These are phyloP conservation scores for Spizellomyces punctatus DNA, from an alignment of 192 early-diverging fungal species.

Conservation along the genomic window DNA sequence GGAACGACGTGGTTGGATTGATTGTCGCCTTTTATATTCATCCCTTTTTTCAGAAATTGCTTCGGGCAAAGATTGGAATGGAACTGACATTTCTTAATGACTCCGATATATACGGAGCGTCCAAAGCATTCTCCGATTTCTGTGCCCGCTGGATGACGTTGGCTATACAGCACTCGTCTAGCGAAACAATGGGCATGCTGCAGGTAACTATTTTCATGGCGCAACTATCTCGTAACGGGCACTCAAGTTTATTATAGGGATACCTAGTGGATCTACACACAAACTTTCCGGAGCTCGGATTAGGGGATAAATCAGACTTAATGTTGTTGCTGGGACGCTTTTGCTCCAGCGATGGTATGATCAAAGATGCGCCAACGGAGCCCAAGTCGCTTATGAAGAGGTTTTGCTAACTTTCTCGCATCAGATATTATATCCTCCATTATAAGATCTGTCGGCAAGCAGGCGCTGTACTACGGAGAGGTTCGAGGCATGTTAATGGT, in stretches of 20 bases:
- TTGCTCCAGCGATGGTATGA: constrained; percentile 40
- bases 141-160: constrained; percentile 37
- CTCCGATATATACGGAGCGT: constrained; percentile 34
- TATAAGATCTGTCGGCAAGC: constrained; percentile 40
- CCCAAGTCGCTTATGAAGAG: no score
- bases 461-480: constrained; percentile 52
- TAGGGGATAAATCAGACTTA: constrained; percentile 38
- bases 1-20: neutral
- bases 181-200: constrained; percentile 50
- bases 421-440: constrained; percentile 42
- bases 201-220: constrained; percentile 37
- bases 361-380: neutral
- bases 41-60: constrained; percentile 12
- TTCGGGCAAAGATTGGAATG: constrained; percentile 31
- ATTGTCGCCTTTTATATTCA: neutral
- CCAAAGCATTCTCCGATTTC: constrained; percentile 40
- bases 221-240: neutral
- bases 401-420: constrained; percentile 11
- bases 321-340: constrained; percentile 44
- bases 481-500: constrained; percentile 41
- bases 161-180: constrained; percentile 37
- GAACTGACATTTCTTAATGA: constrained; percentile 43
- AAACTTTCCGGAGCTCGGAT: constrained; percentile 45
- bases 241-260: constrained; percentile 13
- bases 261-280: constrained; percentile 54